Evolutionary conservation across 257 asterid genomes (phyloP), one percentile per base, ranked within the genome.

Genomic region (Solanum ossicruentum): DNA sequence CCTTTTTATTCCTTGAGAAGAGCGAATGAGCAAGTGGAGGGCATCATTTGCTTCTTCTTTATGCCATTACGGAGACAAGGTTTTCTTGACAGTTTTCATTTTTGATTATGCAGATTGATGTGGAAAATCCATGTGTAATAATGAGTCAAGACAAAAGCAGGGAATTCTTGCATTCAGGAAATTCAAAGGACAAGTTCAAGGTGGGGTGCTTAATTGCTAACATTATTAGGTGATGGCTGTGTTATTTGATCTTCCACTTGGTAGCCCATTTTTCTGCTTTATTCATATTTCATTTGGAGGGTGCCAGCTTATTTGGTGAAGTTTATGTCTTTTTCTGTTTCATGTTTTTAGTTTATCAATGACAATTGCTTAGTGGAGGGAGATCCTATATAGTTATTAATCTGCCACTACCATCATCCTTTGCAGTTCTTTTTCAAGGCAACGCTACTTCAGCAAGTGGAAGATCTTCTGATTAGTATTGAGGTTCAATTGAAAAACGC

Each of bases 61-160:
- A 26, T 52, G 18, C 51, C 28, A 52, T 28, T 52, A 28, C 47
- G 16, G 49, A 52, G 52, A 52, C 63, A 26, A 52, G 51, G 18
- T 28, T 18, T 18, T 78, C 60, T 10, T 52, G 63, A 23, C n/a
- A 61, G 21, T 47, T 26, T 83, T 57, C 75, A 39, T 67, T 85
- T 83, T 85, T 86, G 32, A 75, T 75, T 84, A 9, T 91, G 88
- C 92, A 94, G 99, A 96, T 96, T 88, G 99, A 96, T 89, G 99
- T 96, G 54, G 99, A 95, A 88, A 96, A 96, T 89, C 99, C 99
- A 49, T 96, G 99, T 83, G 98, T 95, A 71, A 89, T 96, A 86
- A 95, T 95, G 99, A 95, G 93, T 89, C 99, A 95, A 86, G 99
- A 96, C 90, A 96, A 93, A 91, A 96, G 99, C 92, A 87, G 98